Conservation (phyloP, 1,139 yeast species). For the Diutina scorzettiae region DNA sequence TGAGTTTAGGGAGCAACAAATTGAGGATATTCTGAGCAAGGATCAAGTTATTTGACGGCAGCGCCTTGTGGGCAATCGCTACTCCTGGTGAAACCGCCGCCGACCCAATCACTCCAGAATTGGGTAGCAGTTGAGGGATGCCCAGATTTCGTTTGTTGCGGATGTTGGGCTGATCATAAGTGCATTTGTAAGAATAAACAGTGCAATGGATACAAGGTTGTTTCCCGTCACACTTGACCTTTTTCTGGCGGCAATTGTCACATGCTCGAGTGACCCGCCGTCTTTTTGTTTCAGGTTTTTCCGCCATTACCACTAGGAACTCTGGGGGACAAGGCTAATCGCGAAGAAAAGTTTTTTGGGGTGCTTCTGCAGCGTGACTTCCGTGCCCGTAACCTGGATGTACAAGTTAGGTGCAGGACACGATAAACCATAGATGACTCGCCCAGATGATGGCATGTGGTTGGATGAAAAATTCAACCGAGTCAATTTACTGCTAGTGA, state of each 20-base stretch:
- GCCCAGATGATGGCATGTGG: too few relatives aligned
- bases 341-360: not conserved
- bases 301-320: not conserved
- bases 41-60: constrained; percentile 4
- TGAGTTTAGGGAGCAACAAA: constrained; percentile 39
- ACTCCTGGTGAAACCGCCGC: not conserved
- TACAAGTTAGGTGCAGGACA: too few relatives aligned
- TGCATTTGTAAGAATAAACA: constrained; percentile 67
- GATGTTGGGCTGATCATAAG: constrained; percentile 63
- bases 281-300: constrained; percentile 30
- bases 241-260: constrained; percentile 65
- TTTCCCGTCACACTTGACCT: constrained; percentile 81
- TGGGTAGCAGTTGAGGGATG: constrained; percentile 6
- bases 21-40: constrained; percentile 16
- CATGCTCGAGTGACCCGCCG: constrained; percentile 79
- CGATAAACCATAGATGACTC: too few relatives aligned
- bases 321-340: not conserved
- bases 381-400: too few relatives aligned
- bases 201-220: constrained; percentile 86
- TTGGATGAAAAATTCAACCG: too few relatives aligned
- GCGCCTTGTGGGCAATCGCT: not conserved
- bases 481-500: too few relatives aligned
- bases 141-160: constrained; percentile 25
- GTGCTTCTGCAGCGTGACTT: too few relatives aligned
- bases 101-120: constrained; percentile 2